Base-by-base conservation (phyloP, 2,329 filamentous ascomycete species). In the Fusarium napiforme region DNA sequence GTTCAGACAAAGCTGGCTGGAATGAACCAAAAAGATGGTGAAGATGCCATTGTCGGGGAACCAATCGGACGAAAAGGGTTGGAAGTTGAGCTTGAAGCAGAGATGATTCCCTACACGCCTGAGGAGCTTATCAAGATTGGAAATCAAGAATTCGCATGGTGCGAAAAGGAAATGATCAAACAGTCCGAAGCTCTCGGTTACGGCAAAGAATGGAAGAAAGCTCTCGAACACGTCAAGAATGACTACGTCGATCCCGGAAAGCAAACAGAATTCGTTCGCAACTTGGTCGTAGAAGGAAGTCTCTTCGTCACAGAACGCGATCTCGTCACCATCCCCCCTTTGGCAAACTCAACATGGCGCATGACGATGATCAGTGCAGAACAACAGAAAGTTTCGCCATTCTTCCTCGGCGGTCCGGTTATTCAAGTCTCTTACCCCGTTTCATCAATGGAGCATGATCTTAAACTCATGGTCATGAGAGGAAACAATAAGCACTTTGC, bases 381-480 rank as follows among this genome's bases (percentile, higher is more conserved):
- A 7, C 56, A 64, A 5, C 71, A 73, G 21, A 72, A 69, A 4
- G 67, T 73, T 0, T 73, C 71, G 0, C 71, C 71, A 0, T 73
- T 73, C 3, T 73, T 73, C 32, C 71, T 73, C 2, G 71, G 71
- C 0, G 71, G 71, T 1, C 71, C 71, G 3, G 45, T 34, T 1
- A 73, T 73, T 3, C 59, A 72, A 23, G 71, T 73, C 3, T 65
- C 71, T 4, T 73, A 73, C 3, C 71, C 71, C 0, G 71, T 73
- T 1, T 49, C 53, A 2, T 68, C 58, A 0, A 73, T 73, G 71
- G 71, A 73, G 7, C 71, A 73, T 0, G 71, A 73, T 23, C 32
- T 74, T 0, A 73, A 73, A 23, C 67, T 73, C 14, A 73, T 73
- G 71, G 71, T 73, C 0, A 73, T 73, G 71, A 43, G 71, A 5